Evolutionary conservation across 1,139 yeast genomes (phyloP), one percentile per base, ranked within the genome.

Genomic region (Blastobotrys aristatus): DNA sequence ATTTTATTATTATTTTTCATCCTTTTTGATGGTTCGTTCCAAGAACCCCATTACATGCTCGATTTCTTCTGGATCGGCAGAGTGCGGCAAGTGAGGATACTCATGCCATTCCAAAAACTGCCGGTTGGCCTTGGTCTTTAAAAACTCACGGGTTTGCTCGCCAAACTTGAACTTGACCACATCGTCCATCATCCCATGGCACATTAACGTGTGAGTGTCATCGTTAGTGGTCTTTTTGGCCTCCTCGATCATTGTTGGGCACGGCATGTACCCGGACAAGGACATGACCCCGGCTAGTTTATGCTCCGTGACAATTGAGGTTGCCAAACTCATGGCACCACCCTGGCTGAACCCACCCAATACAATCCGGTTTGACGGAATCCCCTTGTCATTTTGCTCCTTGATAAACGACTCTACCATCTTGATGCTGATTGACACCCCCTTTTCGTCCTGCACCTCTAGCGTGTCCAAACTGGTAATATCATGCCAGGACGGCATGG

Each of bases 311-410:
- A 56, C 50, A 21, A 53, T 48, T 1, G 58, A 51, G 3, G 68
- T 54, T 27, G 89, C 90, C 50, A 86, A 69, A 1, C 95, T 69
- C 11, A 90, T 56, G 1, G 95, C 92, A 43, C 89, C 95, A 50
- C 98, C 98, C 67, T 92, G 98, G 6, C 95, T 83, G 62, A 92
- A 92, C 0, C 98, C 98, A 31, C 97, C 97, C 53, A 92, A 71
- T 14, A 92, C 73, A 44, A 92, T 84, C 47, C 83, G 77, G 33
- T 84, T 81, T 0, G 89, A 69, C 1, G 82, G 77, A 33, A 90
- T 76, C 2, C 94, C 85, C 4, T 64, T 64, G 6, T 74, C 76
- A 14, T 79, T 72, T 62, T 88, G 90, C 52, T 82, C 83, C 21
- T 76, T 68, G 43, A 92, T 74, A 50, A 81, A 70, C 1, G 62